Percentiles rank a stretch among this genome's conserved stretches.
phyloP scores from a whole-genome alignment of 257 asterid species.

The Solanum stenotomum region DNA sequence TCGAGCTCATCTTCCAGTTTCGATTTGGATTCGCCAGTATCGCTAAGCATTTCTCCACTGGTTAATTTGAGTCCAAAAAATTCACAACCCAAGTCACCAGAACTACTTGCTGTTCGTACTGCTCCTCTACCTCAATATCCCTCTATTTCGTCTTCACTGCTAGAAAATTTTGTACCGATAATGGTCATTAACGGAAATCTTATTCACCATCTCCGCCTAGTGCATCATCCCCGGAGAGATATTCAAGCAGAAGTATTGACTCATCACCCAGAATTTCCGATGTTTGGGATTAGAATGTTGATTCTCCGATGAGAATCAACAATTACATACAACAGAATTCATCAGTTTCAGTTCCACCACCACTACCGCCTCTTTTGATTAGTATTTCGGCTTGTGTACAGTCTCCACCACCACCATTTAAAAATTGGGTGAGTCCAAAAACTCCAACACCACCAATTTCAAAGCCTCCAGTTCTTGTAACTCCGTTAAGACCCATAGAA shows the following conservation, averaged over 20 bases:
- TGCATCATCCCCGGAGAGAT: constrained; percentile 55
- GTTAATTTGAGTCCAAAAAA: constrained; percentile 51
- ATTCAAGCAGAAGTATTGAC: constrained; percentile 45
- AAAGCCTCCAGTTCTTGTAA: constrained; percentile 32
- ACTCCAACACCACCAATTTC: not conserved
- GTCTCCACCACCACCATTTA: constrained; percentile 20
- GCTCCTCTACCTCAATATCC: constrained; percentile 11
- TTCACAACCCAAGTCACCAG: constrained; percentile 68
- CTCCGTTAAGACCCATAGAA: constrained; percentile 35
- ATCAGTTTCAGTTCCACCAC: constrained; percentile 14
- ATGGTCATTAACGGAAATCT: constrained; percentile 8
- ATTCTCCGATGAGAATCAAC: constrained; percentile 8
- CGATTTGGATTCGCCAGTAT: constrained; percentile 57
- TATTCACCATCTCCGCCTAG: constrained; percentile 44
- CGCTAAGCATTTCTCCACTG: constrained; percentile 70
- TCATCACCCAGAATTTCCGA: not conserved
- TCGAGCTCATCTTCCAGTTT: constrained; percentile 62
- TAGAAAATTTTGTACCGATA: not conserved
- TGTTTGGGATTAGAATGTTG: constrained; percentile 24
- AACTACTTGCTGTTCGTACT: constrained; percentile 55
- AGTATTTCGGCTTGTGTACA: not conserved
- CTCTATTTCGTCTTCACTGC: constrained; percentile 4
- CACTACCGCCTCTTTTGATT: constrained; percentile 20
- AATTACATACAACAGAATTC: constrained; percentile 6
- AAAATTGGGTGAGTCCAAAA: too few species aligned